Base-by-base conservation (phyloP, 2,329 filamentous ascomycete genomes). In the Rutstroemia sp. region DNA sequence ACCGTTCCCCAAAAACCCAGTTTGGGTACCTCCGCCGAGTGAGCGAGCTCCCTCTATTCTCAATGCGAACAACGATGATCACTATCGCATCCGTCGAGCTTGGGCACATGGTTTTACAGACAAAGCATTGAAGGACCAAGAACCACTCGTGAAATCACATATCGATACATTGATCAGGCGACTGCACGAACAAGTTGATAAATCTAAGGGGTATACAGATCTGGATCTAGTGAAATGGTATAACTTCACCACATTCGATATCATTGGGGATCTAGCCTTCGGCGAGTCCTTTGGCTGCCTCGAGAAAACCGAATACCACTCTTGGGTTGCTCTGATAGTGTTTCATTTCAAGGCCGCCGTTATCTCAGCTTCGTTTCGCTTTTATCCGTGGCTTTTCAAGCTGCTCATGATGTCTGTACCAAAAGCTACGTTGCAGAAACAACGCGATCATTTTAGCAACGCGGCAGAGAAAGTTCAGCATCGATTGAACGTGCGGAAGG, bases 191-290 rank as follows among this genome's bases (percentile, higher is more conserved):
- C 37, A 48, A 17, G 17, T 44, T 16, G 39, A 50, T n/a, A 17
- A 60, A 41, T 48, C 46, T 37, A 39, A 39, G 14, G 37, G 37
- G 6, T 38, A 39, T 23, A 44, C 25, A 14, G 46, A 57, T 17
- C 41, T 59, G n/a, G 58, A 64, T 48, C 65, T 72, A 58, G 63
- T 58, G 16, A 60, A 66, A 52, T 72, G 70, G 70, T 69, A 61
- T 55, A 69, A 70, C 52, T 70, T 65, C 59, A 54, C 65, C 4
- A 66, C 71, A 6, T 72, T 73, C 60, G 72, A 73, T 59, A 65
- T 73, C 21, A 67, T 72, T 38, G 73, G 73, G 23, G 73, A 75
- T 57, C 66, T 76, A 39, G 69, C 73, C 0, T 76, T 76, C 58
- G 73, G 73, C 4, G 70, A 74, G 53, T 68, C 70, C 1, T 74